phyloP scores from a whole-genome alignment of 306 rosid genomes.

The Fragaria vesca region DNA sequence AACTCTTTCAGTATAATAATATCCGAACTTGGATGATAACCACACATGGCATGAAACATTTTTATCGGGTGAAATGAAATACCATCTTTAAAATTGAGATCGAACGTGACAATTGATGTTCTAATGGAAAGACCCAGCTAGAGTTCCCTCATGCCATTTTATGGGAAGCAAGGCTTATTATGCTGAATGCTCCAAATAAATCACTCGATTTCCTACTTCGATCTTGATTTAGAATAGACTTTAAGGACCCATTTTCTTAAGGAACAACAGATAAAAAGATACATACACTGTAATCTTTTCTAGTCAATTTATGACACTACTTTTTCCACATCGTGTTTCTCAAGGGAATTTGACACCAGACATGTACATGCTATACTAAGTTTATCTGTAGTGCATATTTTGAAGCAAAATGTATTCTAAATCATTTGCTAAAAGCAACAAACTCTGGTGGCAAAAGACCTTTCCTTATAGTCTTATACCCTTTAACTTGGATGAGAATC shows the following conservation, averaged over 20 bases:
- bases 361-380: background rate
- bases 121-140: background rate
- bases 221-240: slow-evolving; percentile 1
- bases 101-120: background rate
- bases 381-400: background rate
- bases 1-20: background rate
- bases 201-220: background rate
- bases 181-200: background rate
- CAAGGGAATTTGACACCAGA: background rate
- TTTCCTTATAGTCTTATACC: background rate
- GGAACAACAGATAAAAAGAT: background rate
- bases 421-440: background rate
- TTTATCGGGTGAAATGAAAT: background rate
- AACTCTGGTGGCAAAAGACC: background rate
- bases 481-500: background rate
- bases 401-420: background rate
- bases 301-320: background rate
- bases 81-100: background rate
- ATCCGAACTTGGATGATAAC: background rate
- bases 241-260: background rate
- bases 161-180: background rate
- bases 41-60: background rate
- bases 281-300: background rate
- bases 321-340: background rate
- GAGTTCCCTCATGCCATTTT: background rate